Conservation (phyloP, 352 stramenopile genomes). For the Phytophthora hybrid region DNA sequence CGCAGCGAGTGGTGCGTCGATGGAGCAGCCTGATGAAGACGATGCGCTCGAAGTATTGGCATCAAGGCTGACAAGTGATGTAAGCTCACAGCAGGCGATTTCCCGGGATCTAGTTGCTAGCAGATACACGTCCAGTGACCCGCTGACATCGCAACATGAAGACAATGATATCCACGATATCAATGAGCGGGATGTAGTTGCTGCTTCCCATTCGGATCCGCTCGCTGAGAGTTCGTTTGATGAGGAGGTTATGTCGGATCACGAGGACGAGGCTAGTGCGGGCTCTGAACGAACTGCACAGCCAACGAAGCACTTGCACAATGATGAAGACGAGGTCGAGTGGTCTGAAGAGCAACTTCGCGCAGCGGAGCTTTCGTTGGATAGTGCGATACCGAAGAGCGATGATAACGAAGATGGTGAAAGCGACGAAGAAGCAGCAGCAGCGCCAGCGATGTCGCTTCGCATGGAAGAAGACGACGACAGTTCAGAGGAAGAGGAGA, state of each 20-base stretch:
- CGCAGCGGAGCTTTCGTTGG: conserved; percentile 16
- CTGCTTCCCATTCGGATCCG: conserved; percentile 1
- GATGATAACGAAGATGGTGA: conserved; percentile 1
- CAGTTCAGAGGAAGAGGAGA: conserved; percentile 39
- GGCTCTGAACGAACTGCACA: conserved; percentile 2
- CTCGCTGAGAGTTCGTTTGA: conserved; percentile 29
- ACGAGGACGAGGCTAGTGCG: conserved; percentile 7
- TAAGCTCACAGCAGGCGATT: not conserved
- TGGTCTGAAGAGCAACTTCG: conserved; percentile 36
- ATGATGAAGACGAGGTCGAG: conserved; percentile 20
- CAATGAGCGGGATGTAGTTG: not conserved
- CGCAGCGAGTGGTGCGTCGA: not conserved
- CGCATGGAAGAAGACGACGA: conserved; percentile 25
- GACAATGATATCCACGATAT: conserved; percentile 2
- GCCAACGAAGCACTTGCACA: not conserved
- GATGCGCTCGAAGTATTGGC: not conserved
- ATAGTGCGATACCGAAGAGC: not conserved
- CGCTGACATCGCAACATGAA: not conserved
- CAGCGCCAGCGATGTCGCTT: conserved; percentile 8
- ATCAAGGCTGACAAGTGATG: not conserved
- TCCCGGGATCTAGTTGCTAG: not conserved
- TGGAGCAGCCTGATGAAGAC: not conserved
- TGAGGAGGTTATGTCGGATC: conserved; percentile 7
- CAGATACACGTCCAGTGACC: not conserved
- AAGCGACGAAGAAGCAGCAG: not conserved